Evolutionary conservation across 1,139 yeast genomes (phyloP), one percentile per base, ranked within the genome.

Genomic region (Suhomyces panamericanus): DNA sequence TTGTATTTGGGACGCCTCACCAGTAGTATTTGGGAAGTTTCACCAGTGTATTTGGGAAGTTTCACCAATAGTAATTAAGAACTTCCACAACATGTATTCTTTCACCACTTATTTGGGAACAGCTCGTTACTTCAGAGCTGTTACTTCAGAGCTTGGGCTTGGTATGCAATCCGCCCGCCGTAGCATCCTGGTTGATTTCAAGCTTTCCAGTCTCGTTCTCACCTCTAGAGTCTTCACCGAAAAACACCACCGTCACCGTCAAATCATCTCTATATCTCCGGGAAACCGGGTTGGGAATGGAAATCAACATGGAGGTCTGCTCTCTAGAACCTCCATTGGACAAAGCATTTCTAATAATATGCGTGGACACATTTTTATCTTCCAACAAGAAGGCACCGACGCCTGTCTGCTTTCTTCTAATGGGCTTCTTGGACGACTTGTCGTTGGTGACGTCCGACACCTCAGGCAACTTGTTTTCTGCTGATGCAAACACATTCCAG

Each of bases 211-310:
- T 59, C 36, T 73, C 78, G 48, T 72, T 66, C 33, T 67, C 72
- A 2, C 68, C 67, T 14, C 66, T 69, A 8, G 66, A 63, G 40
- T 72, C 78, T 26, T 79, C 76, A 12, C 95, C 95, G 62, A 93
- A 93, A 66, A 93, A 93, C 4, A 91, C 90, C 22, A 93, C 99
- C 3, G 97, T 90, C 9, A 91, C 98, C 0, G 98, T 91, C 59
- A 93, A 75, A 62, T 93, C 99, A 68, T 93, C 99, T 64, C 99
- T 81, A 66, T 91, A 93, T 41, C 89, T 78, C 65, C 99, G 81
- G 16, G 96, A 87, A 52, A 87, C 79, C 1, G 99, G 97, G 32
- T 89, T 81, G n/a, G 99, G 98, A 46, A 93, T 90, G 43, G 95
- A 85, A 17, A 91, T 85, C 49, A 93, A 71, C 80, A 95, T 87